These are phyloP conservation scores for Ceratocystis albifundus DNA, from an alignment of 2,329 filamentous ascomycete species.

Conservation along the genomic window DNA sequence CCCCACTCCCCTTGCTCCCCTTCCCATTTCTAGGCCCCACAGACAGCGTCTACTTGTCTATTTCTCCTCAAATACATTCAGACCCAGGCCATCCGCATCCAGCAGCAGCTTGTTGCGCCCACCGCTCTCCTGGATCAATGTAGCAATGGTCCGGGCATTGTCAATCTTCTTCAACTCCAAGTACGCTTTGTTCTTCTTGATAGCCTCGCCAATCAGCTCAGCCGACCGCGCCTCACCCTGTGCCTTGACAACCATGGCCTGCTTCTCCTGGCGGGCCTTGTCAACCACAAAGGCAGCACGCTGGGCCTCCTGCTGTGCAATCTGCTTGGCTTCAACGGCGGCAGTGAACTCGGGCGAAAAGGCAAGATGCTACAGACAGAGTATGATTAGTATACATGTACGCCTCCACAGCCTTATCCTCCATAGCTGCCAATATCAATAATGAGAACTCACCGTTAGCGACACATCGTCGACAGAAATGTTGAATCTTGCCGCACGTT, in stretches of 20 bases:
- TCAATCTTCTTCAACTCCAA: constrained; percentile 97
- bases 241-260: constrained; percentile 94
- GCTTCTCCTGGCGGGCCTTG: constrained; percentile 98
- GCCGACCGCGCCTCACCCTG: constrained; percentile 98
- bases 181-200: constrained; percentile 98
- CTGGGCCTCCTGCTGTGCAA: constrained; percentile 85
- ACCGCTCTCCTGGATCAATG: constrained; percentile 71
- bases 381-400: constrained; percentile 7
- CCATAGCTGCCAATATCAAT: too few species aligned
- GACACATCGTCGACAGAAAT: constrained; percentile 96
- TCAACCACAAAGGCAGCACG: constrained; percentile 95
- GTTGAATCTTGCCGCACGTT: constrained; percentile 89
- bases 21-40: background rate
- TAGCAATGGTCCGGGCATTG: constrained; percentile 83
- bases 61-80: constrained; percentile 61
- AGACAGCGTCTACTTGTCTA: background rate
- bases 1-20: background rate
- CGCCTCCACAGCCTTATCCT: background rate
- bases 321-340: constrained; percentile 62
- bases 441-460: constrained; percentile 56
- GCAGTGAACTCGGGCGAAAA: constrained; percentile 65
- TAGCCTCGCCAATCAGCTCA: constrained; percentile 94
- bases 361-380: constrained; percentile 46
- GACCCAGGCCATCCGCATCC: constrained; percentile 76
- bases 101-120: constrained; percentile 90